These are phyloP conservation scores for Citrullus colocynthis DNA, from an alignment of 306 rosid genomes.

Conservation along the genomic window DNA sequence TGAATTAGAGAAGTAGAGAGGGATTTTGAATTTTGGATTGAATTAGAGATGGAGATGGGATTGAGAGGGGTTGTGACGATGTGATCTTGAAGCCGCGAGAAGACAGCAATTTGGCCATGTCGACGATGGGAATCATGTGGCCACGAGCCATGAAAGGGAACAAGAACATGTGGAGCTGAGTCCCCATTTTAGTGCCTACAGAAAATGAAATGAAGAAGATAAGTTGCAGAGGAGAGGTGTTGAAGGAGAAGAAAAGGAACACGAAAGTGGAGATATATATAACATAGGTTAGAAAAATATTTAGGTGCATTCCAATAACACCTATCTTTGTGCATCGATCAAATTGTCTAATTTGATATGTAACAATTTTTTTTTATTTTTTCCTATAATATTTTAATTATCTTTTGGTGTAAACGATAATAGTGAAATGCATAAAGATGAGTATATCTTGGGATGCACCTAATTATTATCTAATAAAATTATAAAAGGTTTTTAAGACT, in stretches of 20 bases:
- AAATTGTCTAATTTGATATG: too few relatives aligned
- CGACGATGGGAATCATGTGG: constrained; percentile 9
- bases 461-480: too few relatives aligned
- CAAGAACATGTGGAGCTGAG: constrained; percentile 8
- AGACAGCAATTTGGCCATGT: constrained; percentile 1
- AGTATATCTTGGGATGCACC: too few relatives aligned
- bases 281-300: too few relatives aligned
- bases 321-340: too few relatives aligned
- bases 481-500: too few relatives aligned
- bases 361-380: too few relatives aligned
- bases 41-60: not conserved
- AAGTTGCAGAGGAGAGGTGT: not conserved
- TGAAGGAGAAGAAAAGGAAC: not conserved
- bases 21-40: not conserved
- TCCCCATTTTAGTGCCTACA: not conserved
- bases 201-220: not conserved
- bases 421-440: too few relatives aligned
- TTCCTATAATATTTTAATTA: too few relatives aligned
- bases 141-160: constrained; percentile 11
- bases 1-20: not conserved
- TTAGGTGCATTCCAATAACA: too few relatives aligned
- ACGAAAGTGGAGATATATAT: too few relatives aligned
- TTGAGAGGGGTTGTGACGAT: constrained; percentile 4
- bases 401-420: too few relatives aligned
- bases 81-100: not conserved